These are phyloP conservation scores for Coemansia sp. DNA, from an alignment of 192 early-diverging fungal genomes.

Conservation along the genomic window DNA sequence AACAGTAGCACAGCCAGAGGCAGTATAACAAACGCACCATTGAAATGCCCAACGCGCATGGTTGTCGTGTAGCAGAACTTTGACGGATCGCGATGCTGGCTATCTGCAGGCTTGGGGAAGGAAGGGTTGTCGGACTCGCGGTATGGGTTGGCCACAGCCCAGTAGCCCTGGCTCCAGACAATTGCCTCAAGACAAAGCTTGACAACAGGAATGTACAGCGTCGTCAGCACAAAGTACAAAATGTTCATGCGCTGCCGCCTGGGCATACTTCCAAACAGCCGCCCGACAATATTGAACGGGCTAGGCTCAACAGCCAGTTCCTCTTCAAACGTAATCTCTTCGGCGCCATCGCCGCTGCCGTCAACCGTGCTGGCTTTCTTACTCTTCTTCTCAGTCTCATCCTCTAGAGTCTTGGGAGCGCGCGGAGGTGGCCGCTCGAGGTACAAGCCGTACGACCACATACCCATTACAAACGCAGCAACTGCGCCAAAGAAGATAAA, in stretches of 20 bases:
- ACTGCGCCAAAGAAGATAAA: conserved; percentile 39
- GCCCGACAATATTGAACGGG: conserved; percentile 32
- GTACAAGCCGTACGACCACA: conserved; percentile 45
- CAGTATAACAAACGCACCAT: conserved; percentile 40
- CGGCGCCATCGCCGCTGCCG: background rate
- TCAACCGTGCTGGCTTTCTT: background rate
- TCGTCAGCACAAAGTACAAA: conserved; percentile 41
- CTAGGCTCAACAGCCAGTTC: conserved; percentile 33
- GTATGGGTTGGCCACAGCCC: conserved; percentile 53
- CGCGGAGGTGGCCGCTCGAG: conserved; percentile 21
- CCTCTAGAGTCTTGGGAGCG: background rate
- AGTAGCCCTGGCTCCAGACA: conserved; percentile 53
- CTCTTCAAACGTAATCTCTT: conserved; percentile 37
- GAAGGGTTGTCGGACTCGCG: conserved; percentile 30
- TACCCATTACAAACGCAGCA: conserved; percentile 9
- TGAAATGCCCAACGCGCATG: conserved; percentile 38
- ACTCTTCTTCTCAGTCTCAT: background rate
- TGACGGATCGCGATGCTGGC: conserved; percentile 13
- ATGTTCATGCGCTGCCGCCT: conserved; percentile 42
- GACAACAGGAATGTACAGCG: conserved; percentile 50
- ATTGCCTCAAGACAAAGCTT: conserved; percentile 53
- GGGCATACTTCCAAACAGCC: conserved; percentile 30
- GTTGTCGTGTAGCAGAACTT: conserved; percentile 55
- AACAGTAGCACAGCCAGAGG: conserved; percentile 41
- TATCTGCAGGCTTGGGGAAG: conserved; percentile 13